These are phyloP conservation scores for Talaromyces proteolyticus DNA, from an alignment of 495 filamentous ascomycete genomes.

Conservation along the genomic window DNA sequence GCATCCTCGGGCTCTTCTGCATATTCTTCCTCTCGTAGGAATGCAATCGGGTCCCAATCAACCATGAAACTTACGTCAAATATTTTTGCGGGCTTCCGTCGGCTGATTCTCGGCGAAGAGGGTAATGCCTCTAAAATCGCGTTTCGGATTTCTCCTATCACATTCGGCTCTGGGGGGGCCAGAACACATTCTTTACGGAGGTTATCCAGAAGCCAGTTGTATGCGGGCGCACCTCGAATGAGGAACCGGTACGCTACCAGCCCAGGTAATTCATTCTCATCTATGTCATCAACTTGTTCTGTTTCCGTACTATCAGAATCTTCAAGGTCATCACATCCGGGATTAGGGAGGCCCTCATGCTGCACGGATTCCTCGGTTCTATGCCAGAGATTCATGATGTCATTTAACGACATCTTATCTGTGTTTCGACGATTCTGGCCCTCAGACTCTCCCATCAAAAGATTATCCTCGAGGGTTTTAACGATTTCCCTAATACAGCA, in stretches of 20 bases:
- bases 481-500: neutral
- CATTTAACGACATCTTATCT: neutral
- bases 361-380: neutral
- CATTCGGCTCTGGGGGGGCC: neutral
- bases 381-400: neutral
- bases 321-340: neutral
- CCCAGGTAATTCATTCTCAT: neutral
- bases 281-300: neutral
- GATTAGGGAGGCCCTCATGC: neutral
- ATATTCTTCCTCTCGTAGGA: slow-evolving; percentile 18
- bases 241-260: neutral
- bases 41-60: slow-evolving; percentile 17
- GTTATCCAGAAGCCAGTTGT: neutral
- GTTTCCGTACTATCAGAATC: neutral
- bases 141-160: neutral
- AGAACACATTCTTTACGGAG: neutral
- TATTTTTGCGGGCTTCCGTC: neutral
- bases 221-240: neutral
- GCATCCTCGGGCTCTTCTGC: slow-evolving; percentile 9
- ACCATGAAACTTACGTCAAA: slow-evolving; percentile 5
- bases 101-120: neutral
- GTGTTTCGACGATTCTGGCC: neutral
- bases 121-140: neutral
- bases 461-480: neutral
- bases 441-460: neutral